Percentiles rank a stretch among this genome's conserved stretches.
These are phyloP conservation scores for Aureococcus anophagefferens DNA, from an alignment of 108 stramenopile species.

Conservation along the genomic window DNA sequence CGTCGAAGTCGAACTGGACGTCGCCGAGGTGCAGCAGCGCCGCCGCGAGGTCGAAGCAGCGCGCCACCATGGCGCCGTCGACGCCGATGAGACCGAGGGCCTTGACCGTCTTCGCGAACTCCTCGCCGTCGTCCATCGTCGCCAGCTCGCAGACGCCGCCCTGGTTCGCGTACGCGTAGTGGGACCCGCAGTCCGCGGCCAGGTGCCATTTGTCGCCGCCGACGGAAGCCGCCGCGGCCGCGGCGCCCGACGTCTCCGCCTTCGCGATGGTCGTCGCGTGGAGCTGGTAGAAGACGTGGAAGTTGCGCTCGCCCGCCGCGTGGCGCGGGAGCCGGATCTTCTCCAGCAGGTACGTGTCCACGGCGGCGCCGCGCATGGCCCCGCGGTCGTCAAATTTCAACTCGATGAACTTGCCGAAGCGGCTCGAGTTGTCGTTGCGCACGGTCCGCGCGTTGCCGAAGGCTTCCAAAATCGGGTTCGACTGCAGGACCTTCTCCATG, in stretches of 20 bases:
- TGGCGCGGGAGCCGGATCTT: slow-evolving; percentile 77
- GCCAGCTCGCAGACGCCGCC: slow-evolving; percentile 17
- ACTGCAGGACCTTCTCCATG: slow-evolving; percentile 69
- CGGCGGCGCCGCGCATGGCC: slow-evolving; percentile 64
- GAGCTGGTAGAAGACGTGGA: slow-evolving; percentile 67
- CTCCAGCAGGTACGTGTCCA: slow-evolving; percentile 86
- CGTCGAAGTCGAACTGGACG: slow-evolving; percentile 50
- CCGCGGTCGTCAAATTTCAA: slow-evolving; percentile 53
- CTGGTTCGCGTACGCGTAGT: slow-evolving; percentile 19
- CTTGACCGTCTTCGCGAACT: slow-evolving; percentile 67
- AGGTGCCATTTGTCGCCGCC: neutral
- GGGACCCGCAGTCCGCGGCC: neutral
- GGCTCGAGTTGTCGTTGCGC: slow-evolving; percentile 84
- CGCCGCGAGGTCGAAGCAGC: slow-evolving; percentile 63
- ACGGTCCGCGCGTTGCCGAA: slow-evolving; percentile 93
- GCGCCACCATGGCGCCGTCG: slow-evolving; percentile 54
- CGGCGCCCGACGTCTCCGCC: too few species aligned
- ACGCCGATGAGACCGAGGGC: slow-evolving; percentile 75
- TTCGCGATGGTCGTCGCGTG: neutral
- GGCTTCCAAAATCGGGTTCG: slow-evolving; percentile 87
- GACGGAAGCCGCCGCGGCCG: neutral
- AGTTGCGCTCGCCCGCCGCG: slow-evolving; percentile 62
- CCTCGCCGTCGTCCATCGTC: slow-evolving; percentile 61
- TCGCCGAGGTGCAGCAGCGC: slow-evolving; percentile 81
- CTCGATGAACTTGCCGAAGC: slow-evolving; percentile 58